These are phyloP conservation scores for Gymnopilus dilepis DNA, from an alignment of 768 basidiomycete species.

Conservation along the genomic window DNA sequence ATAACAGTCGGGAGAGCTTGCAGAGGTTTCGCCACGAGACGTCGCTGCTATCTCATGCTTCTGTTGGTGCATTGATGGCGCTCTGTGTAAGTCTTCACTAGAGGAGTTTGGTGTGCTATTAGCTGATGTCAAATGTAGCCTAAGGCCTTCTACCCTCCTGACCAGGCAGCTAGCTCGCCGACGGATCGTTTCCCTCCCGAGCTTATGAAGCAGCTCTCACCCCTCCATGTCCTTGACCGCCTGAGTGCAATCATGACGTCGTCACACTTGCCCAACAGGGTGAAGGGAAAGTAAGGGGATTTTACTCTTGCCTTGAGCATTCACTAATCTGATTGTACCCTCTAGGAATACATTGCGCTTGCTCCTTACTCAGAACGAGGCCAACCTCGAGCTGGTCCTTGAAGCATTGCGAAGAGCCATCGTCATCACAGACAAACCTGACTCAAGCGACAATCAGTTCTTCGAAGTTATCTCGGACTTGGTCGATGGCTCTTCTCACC, in stretches of 20 bases:
- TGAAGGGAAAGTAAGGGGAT: conserved; percentile 66
- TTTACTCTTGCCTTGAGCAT: neutral
- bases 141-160: conserved; percentile 77
- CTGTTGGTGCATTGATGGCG: conserved; percentile 86
- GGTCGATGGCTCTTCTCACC: conserved; percentile 60
- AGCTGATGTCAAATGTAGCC: conserved; percentile 49
- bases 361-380: conserved; percentile 61
- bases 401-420: conserved; percentile 75
- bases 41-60: conserved; percentile 74
- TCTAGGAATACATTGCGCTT: conserved; percentile 81
- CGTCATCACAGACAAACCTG: conserved; percentile 56
- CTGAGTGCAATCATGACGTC: conserved; percentile 73
- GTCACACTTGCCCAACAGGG: conserved; percentile 51
- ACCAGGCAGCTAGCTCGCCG: conserved; percentile 63
- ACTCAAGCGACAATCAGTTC: conserved; percentile 66
- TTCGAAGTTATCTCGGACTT: conserved; percentile 82
- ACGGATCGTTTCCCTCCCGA: conserved; percentile 61
- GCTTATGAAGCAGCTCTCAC: conserved; percentile 56
- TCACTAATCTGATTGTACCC: conserved; percentile 14
- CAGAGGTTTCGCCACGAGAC: conserved; percentile 77
- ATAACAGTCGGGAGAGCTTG: conserved; percentile 52
- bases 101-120: neutral
- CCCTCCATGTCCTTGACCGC: conserved; percentile 62
- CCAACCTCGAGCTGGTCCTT: conserved; percentile 60
- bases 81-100: conserved; percentile 70